Conservation (phyloP, 2,329 filamentous ascomycete genomes). For the Aspergillus fumigatus region DNA sequence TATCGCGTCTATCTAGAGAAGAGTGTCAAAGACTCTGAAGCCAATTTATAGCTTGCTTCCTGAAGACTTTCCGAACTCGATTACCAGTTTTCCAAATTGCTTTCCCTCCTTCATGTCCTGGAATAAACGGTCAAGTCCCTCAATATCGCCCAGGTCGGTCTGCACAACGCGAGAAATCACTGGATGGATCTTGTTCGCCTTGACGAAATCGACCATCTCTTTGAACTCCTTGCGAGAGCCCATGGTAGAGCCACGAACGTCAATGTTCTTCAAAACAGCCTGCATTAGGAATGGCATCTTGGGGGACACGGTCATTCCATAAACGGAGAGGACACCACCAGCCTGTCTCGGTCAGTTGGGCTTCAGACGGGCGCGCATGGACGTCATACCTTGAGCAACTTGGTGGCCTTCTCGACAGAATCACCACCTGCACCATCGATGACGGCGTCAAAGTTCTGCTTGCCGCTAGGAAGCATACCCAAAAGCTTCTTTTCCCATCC, state of each 20-base stretch:
- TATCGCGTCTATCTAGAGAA: not conserved
- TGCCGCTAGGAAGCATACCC: constrained; percentile 54
- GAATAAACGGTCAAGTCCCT: constrained; percentile 78
- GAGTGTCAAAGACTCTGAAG: constrained; percentile 1
- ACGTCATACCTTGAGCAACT: constrained; percentile 60
- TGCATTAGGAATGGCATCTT: constrained; percentile 84
- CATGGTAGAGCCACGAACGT: constrained; percentile 84
- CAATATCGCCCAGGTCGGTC: constrained; percentile 65
- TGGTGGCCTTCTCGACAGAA: constrained; percentile 64
- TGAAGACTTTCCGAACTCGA: constrained; percentile 55
- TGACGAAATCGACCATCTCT: constrained; percentile 86
- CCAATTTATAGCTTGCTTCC: constrained; percentile 36
- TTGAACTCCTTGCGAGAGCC: constrained; percentile 81
- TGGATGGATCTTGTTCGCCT: constrained; percentile 66
- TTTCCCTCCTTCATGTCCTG: constrained; percentile 79
- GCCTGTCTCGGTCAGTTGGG: constrained; percentile 38
- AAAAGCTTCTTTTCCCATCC: constrained; percentile 77
- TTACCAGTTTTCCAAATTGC: constrained; percentile 91
- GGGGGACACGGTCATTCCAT: constrained; percentile 85
- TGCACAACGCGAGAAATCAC: constrained; percentile 70
- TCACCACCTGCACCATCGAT: constrained; percentile 89
- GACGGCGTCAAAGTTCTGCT: constrained; percentile 71
- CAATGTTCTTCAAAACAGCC: constrained; percentile 81
- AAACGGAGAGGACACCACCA: constrained; percentile 78
- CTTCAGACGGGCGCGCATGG: not conserved